A percentile compares a stretch with the other conserved stretches of the same genome.
Conservation (phyloP, 352 stramenopile genomes). For the Globisporangium apiculatum region DNA sequence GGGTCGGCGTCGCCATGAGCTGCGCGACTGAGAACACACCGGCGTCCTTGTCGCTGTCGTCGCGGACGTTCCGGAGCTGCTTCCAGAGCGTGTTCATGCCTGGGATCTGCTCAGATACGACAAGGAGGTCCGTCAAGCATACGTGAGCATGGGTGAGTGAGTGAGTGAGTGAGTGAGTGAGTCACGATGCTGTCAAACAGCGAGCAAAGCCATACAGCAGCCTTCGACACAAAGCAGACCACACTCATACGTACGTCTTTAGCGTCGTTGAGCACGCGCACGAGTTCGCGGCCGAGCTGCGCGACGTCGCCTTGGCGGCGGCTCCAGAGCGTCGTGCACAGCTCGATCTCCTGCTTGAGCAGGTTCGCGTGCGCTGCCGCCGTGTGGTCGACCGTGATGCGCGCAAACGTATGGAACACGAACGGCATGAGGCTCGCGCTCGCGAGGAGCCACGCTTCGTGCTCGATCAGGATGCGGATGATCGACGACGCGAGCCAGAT, state of each 20-base stretch:
- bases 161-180: not conserved
- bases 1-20: constrained; percentile 69
- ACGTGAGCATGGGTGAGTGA: constrained; percentile 1
- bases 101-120: constrained; percentile 32
- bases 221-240: no score
- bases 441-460: constrained; percentile 69
- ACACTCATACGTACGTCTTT: constrained; percentile 48
- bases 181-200: not conserved
- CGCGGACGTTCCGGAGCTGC: constrained; percentile 57
- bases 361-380: constrained; percentile 39
- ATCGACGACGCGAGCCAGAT: constrained; percentile 75
- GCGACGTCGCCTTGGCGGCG: constrained; percentile 57
- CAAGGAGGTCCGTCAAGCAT: not conserved
- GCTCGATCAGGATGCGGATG: constrained; percentile 71
- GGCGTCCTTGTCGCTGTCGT: constrained; percentile 49
- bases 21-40: constrained; percentile 54
- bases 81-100: constrained; percentile 83
- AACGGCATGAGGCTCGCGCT: constrained; percentile 71
- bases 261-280: constrained; percentile 70
- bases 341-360: constrained; percentile 71
- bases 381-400: constrained; percentile 64
- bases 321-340: constrained; percentile 73
- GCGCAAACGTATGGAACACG: constrained; percentile 73
- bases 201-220: not conserved
- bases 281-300: constrained; percentile 65